Percentiles rank a stretch among this genome's conserved stretches.
Evolutionary conservation across 345 rosid genomes (phyloP).

Genomic region (Theobroma cacao): DNA sequence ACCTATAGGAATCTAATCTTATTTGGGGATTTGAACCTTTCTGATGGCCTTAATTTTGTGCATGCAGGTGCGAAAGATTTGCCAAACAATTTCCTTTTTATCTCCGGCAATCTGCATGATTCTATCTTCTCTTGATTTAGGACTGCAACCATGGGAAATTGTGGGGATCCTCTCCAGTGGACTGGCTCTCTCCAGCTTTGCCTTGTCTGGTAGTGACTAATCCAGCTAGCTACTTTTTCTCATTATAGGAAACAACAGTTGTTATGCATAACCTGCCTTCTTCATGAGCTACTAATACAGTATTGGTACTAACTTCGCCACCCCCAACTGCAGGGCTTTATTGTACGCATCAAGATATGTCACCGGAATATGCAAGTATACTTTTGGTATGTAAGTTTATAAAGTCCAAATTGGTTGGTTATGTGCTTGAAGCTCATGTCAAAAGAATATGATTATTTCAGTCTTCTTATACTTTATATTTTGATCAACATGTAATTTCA

Average conservation of each 20-base stretch:
- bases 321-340: constrained; percentile 54
- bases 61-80: constrained; percentile 81
- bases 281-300: neutral
- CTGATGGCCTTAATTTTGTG: constrained; percentile 15
- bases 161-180: constrained; percentile 86
- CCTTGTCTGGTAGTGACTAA: constrained; percentile 66
- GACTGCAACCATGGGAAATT: constrained; percentile 90
- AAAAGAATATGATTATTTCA: neutral
- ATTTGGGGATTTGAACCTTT: neutral
- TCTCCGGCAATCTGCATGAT: constrained; percentile 92
- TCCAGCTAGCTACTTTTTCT: constrained; percentile 1
- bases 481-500: neutral
- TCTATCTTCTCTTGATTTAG: constrained; percentile 79
- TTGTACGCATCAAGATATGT: constrained; percentile 97
- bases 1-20: neutral
- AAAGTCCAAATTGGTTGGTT: neutral
- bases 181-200: constrained; percentile 88
- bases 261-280: neutral
- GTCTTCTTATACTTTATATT: neutral
- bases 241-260: neutral
- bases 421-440: neutral
- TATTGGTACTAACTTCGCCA: neutral
- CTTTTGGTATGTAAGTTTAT: constrained; percentile 58
- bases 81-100: constrained; percentile 86
- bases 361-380: constrained; percentile 91